Evolutionary conservation across 2,329 filamentous ascomycete species (phyloP), one percentile per base, ranked within the genome.

Genomic region (Microcyclospora tardicrescens): DNA sequence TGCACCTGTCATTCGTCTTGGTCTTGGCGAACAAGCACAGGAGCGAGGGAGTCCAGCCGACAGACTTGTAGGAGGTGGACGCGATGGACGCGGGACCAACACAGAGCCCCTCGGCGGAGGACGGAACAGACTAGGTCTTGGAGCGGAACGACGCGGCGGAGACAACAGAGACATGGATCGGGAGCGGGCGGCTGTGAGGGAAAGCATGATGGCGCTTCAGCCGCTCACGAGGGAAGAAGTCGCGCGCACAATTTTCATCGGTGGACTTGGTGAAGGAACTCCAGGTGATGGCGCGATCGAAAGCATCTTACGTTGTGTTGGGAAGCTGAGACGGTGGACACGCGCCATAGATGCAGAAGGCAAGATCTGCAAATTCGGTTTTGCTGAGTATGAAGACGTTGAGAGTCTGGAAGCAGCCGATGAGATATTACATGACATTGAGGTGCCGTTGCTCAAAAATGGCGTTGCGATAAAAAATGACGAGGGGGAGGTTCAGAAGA

Each of bases 341-440:
- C 71, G 84, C 43, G 80, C 78, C 28, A 76, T 74, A 13, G 77
- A 84, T 58, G 77, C 81, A n/a, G 79, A 85, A 48, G 68, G 82
- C 48, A 91, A 89, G 63, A 78, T 79, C 40, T 79, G 81, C 61
- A 81, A 79, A 46, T 96, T 96, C 67, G 91, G 89, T 11, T 96
- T 98, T 63, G 91, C 89, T 43, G 83, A 95, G 61, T 98, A 83
- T 61, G 89, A 94, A 46, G 87, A 96, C 59, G 77, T 80, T 16
- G 84, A 94, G 60, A 89, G 86, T 48, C 69, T 98, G 49, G 78
- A 81, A 58, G 80, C 80, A 33, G 91, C 89, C 33, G 77, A 87
- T 39, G 85, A 93, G 59, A 75, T 94, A 40, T 74, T 95, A 51
- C 77, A 78, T 57, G 80, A 91, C 52, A 69, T 95, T 46, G 71